phyloP scores from a whole-genome alignment of 2,329 filamentous ascomycete species.

The Dendrostoma leiphaemia region DNA sequence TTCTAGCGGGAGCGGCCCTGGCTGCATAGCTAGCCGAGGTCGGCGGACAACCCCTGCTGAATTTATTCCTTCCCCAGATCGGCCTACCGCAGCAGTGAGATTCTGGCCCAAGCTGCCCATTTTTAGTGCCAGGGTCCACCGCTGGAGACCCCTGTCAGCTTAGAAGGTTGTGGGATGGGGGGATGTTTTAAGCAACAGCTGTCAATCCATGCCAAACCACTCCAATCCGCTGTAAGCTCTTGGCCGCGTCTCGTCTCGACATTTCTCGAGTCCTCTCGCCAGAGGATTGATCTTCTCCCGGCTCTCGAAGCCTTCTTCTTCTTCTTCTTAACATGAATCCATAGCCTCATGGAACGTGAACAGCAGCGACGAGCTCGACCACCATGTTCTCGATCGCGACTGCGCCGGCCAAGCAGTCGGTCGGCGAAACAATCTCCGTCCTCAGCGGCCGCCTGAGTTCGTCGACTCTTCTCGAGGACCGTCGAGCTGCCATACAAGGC shows the following conservation, averaged over 20 bases:
- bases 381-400: constrained; percentile 64
- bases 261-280: background rate
- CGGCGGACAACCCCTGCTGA: background rate
- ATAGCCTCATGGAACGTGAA: constrained; percentile 16
- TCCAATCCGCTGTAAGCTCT: background rate
- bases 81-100: background rate
- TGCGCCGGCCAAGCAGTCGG: constrained; percentile 92
- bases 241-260: background rate
- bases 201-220: background rate
- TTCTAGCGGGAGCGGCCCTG: background rate
- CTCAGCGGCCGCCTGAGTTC: constrained; percentile 84
- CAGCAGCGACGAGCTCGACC: constrained; percentile 8
- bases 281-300: background rate
- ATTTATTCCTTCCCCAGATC: background rate
- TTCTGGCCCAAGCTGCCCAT: background rate
- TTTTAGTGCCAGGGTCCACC: background rate
- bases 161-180: background rate
- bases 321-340: background rate
- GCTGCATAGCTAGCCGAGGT: constrained; percentile 5
- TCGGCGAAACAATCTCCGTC: constrained; percentile 88
- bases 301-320: background rate
- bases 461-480: constrained; percentile 89
- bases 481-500: constrained; percentile 87
- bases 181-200: constrained; percentile 6
- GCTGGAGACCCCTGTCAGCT: background rate